Percentiles rank a stretch among this genome's conserved stretches.
These are phyloP conservation scores for Leccinum truebloodii DNA, from an alignment of 768 basidiomycete species.

Conservation along the genomic window DNA sequence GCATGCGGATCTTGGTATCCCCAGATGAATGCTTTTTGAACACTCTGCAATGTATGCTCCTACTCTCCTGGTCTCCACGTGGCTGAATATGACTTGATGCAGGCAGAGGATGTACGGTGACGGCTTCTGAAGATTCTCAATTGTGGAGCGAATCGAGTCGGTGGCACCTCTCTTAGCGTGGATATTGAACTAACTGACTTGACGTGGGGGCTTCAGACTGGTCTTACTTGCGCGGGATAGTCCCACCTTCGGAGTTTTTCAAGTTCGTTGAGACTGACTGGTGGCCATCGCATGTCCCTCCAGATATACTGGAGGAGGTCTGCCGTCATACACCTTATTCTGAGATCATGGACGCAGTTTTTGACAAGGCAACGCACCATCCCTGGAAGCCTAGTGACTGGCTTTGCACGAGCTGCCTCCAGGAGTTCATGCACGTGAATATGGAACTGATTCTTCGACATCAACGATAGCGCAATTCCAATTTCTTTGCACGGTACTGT, in stretches of 20 bases:
- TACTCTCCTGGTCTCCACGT: neutral
- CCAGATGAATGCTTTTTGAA: neutral
- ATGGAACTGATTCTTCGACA: neutral
- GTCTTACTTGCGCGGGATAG: neutral
- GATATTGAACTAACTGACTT: neutral
- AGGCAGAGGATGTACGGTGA: neutral
- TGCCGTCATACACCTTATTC: neutral
- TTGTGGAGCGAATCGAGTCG: neutral
- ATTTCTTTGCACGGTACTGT: neutral
- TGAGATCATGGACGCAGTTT: neutral
- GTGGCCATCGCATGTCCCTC: neutral
- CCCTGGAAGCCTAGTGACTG: neutral
- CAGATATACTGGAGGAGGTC: neutral
- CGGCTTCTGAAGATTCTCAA: neutral
- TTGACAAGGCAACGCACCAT: neutral
- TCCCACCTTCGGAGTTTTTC: neutral
- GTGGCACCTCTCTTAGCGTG: neutral
- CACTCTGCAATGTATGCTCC: neutral
- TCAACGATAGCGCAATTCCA: neutral
- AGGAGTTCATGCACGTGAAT: neutral
- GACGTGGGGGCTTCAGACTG: neutral
- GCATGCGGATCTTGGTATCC: neutral
- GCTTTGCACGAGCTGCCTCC: neutral
- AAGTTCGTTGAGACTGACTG: neutral
- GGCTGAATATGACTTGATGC: neutral